Evolutionary conservation across 2,329 filamentous ascomycete species (phyloP), one percentile per base, ranked within the genome.

Genomic region (Stagonosporopsis chrysanthemi): DNA sequence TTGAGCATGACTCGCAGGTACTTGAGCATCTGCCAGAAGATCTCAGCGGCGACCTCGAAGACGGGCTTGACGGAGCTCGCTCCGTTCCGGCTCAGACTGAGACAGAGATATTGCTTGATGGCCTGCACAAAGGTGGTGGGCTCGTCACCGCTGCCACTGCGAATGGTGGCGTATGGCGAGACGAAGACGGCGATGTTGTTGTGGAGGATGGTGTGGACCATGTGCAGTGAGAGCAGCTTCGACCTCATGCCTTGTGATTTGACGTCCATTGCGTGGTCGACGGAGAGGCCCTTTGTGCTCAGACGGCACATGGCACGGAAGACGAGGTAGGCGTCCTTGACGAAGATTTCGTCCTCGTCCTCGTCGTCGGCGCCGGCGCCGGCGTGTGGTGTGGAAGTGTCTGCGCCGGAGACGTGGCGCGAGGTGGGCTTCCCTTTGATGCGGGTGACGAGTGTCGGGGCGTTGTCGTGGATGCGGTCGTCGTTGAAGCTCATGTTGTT

Each of bases 241-340:
- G 94, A 97, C 59, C 95, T 89, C 94, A 99, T 99, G 35, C 94
- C 91, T 72, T 97, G 93, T 17, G 93, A 94, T 53, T 92, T 92
- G 48, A 97, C 80, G 71, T 99, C 95, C 70, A 94, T 92, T 19
- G 97, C 87, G 75, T 98, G 93, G 61, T 99, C 95, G 2, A 92
- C 88, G 8, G 91, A 87, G 24, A 99, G 82, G 38, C 92, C 82
- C 75, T 99, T 99, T 61, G 94, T 97, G 57, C 94, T 97, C 42
- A 99, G 82, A 77, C 97, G 97, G 83, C 96, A 99, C 80, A 99
- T 95, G 3, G 95, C 97, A 29, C 95, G 87, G 80, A 99, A 98
- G 42, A 99, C 92, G 22, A 99, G 85, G 76, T 98, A 99, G 9
- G 95, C 93, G 78, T 99, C 95, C 67, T 95, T 91, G 68, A 98